phyloP scores from a whole-genome alignment of 345 rosid genomes.

The Melaleuca quinquenervia region DNA sequence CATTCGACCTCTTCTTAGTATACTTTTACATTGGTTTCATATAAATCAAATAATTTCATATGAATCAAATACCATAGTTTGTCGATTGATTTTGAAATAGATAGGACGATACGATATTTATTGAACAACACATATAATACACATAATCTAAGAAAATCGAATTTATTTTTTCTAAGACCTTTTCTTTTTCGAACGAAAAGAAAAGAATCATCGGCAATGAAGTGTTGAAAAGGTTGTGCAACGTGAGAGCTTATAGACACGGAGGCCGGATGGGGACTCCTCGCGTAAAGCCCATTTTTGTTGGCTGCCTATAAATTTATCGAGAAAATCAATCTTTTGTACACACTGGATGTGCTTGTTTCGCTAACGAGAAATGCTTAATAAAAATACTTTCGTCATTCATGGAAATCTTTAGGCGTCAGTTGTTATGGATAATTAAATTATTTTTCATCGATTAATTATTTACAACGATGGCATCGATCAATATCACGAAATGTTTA shows the following conservation, averaged over 20 bases:
- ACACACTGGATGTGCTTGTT: background rate
- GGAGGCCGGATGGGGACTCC: background rate
- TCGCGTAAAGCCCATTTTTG: background rate
- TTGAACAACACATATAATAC: background rate
- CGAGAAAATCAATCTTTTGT: background rate
- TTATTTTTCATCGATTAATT: background rate
- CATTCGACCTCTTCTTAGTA: background rate
- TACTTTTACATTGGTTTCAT: background rate
- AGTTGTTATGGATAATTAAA: too few species aligned
- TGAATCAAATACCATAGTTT: background rate
- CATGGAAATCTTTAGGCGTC: too few species aligned
- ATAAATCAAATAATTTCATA: background rate
- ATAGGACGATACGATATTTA: background rate
- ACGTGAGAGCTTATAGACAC: background rate
- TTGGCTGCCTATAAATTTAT: background rate
- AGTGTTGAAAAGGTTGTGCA: background rate
- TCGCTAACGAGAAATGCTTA: too few species aligned
- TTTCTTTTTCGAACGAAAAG: background rate
- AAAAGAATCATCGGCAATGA: background rate
- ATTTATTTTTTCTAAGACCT: background rate
- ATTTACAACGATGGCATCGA: fast-evolving
- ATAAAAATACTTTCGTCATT: background rate
- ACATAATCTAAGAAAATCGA: background rate
- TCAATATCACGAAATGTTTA: background rate
- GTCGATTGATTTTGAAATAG: background rate